Evolutionary conservation across 495 filamentous ascomycete species (phyloP).

Genomic region (Geopyxis carbonaria): DNA sequence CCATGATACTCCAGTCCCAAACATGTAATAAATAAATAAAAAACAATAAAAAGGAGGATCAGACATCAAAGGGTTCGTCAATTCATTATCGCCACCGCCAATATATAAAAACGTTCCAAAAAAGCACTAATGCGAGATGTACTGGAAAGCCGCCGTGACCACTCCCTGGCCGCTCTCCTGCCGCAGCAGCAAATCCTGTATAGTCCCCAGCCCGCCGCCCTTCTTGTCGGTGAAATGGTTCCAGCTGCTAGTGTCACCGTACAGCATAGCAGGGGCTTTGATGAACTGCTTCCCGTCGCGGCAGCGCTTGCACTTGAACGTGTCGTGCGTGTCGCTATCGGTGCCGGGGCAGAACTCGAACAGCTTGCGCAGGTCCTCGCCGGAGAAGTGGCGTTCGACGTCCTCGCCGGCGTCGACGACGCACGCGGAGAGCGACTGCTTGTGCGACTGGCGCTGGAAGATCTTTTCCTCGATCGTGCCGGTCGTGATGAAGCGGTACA

Average conservation of each 20-base stretch:
- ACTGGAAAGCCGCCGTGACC: conserved; percentile 93
- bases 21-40: too few species aligned
- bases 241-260: conserved; percentile 97
- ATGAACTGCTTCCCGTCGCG: conserved; percentile 71
- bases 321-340: conserved; percentile 87
- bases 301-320: conserved; percentile 96
- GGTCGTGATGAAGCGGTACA: conserved; percentile 96
- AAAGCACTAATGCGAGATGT: conserved; percentile 82
- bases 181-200: conserved; percentile 80
- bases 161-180: conserved; percentile 67
- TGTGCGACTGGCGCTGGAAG: conserved; percentile 96
- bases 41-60: too few species aligned
- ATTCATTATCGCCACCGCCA: not conserved
- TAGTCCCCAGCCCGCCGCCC: conserved; percentile 49
- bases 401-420: conserved; percentile 97
- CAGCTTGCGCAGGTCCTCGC: conserved; percentile 74
- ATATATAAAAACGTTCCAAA: too few species aligned
- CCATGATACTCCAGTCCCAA: too few species aligned
- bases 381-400: conserved; percentile 86
- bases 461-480: conserved; percentile 99
- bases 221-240: conserved; percentile 82
- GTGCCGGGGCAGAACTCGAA: conserved; percentile 82
- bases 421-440: conserved; percentile 87
- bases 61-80: too few species aligned
- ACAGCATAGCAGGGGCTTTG: conserved; percentile 84